A percentile compares a stretch with the other conserved stretches of the same genome.
Evolutionary conservation across 176 grass and related monocot species (phyloP).

Genomic region (Oryza glaberrima): DNA sequence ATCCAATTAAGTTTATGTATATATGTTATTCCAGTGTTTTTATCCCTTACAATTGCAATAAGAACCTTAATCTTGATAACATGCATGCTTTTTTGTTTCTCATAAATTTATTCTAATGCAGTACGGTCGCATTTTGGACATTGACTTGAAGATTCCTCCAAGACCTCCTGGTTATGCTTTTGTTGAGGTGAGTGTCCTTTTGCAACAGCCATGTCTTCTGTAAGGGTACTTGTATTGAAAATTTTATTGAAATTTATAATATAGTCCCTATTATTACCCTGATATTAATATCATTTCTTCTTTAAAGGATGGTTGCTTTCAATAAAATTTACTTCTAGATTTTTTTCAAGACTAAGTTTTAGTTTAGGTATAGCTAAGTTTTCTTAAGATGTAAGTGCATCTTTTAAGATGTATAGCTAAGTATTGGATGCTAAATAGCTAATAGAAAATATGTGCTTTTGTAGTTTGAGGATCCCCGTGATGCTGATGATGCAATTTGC

Average conservation of each 20-base stretch:
- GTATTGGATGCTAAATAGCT: constrained; percentile 1
- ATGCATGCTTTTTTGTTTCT: constrained; percentile 4
- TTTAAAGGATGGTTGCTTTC: not conserved
- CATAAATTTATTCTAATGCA: constrained; percentile 46
- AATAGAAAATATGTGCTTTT: constrained; percentile 20
- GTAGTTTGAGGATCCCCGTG: constrained; percentile 87
- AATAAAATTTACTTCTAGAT: not conserved
- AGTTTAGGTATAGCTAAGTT: constrained; percentile 7
- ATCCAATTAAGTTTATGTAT: not conserved
- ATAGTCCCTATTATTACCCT: not conserved
- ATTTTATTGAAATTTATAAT: not conserved
- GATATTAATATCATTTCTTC: constrained; percentile 8
- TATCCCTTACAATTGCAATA: not conserved
- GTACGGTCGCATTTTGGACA: constrained; percentile 86
- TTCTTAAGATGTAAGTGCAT: not conserved
- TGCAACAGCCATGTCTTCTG: not conserved
- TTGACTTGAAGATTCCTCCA: constrained; percentile 97
- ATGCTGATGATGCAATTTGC: constrained; percentile 93
- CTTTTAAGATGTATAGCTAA: not conserved
- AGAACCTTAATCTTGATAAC: not conserved
- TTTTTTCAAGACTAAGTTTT: not conserved
- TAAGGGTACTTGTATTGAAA: not conserved
- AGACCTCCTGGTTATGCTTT: constrained; percentile 95
- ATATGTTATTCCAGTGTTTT: not conserved
- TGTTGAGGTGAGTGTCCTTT: constrained; percentile 67